These are phyloP conservation scores for Ceratobasidium sp. DNA, from an alignment of 1,284 basidiomycete species.

Conservation along the genomic window DNA sequence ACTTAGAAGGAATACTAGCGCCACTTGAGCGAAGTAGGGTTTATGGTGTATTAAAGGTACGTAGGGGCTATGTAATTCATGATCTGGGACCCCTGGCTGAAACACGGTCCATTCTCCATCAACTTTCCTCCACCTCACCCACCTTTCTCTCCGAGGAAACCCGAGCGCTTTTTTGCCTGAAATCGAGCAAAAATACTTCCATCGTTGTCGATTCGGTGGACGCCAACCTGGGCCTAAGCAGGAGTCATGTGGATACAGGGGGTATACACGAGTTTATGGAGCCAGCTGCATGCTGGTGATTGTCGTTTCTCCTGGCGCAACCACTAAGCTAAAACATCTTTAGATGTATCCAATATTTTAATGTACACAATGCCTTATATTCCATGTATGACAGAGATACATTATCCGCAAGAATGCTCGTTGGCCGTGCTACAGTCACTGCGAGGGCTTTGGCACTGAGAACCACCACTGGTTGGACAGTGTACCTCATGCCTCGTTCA, in stretches of 20 bases:
- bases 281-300: background rate
- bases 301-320: background rate
- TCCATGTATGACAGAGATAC: background rate
- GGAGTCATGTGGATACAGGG: background rate
- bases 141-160: background rate
- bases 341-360: background rate
- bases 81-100: background rate
- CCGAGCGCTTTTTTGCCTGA: background rate
- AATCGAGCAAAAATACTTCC: too few species aligned
- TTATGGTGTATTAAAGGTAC: slow-evolving; percentile 6
- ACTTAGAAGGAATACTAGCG: slow-evolving; percentile 3
- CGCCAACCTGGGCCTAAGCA: background rate
- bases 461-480: too few species aligned
- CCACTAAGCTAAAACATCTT: slow-evolving; percentile 2
- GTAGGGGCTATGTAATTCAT: background rate
- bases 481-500: too few species aligned
- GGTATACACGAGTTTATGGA: background rate
- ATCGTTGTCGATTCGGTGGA: background rate
- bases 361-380: background rate
- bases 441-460: background rate
- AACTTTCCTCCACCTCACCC: background rate
- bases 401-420: background rate
- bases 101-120: background rate
- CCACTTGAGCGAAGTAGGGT: background rate
- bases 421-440: too few species aligned